Conservation (phyloP, 495 filamentous ascomycete genomes). For the Thozetella sp. region DNA sequence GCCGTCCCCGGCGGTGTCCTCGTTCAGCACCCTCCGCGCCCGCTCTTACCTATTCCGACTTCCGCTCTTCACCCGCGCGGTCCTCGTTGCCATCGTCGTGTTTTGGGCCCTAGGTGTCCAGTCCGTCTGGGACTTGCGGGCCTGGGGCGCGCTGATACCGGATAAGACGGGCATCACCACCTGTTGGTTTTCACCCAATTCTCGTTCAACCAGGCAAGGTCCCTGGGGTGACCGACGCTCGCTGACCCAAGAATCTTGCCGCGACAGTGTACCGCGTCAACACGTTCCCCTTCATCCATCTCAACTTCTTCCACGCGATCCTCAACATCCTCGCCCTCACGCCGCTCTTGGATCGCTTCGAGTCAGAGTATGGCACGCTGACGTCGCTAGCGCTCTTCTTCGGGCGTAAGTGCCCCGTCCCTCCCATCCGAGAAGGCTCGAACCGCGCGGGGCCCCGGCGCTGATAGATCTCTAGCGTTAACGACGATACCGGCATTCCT, state of each 20-base stretch:
- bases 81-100: constrained; percentile 65
- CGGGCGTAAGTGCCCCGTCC: constrained; percentile 69
- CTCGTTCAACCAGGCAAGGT: neutral
- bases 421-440: no score
- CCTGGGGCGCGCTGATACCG: constrained; percentile 81
- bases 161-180: constrained; percentile 68
- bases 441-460: no score
- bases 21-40: constrained; percentile 41
- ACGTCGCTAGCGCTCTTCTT: constrained; percentile 80
- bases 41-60: constrained; percentile 77
- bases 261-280: constrained; percentile 85
- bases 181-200: constrained; percentile 58
- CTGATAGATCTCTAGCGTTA: no score
- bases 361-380: constrained; percentile 91
- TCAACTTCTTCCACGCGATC: constrained; percentile 74
- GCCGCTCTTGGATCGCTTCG: constrained; percentile 88
- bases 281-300: constrained; percentile 88
- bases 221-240: neutral
- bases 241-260: neutral
- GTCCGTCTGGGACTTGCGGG: constrained; percentile 64
- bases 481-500: constrained; percentile 76
- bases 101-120: constrained; percentile 71
- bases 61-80: constrained; percentile 83
- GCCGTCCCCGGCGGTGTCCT: constrained; percentile 12
- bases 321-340: constrained; percentile 79